Conservation (phyloP, 1,284 basidiomycete genomes). For the Cryptococcus jaspeensis region DNA sequence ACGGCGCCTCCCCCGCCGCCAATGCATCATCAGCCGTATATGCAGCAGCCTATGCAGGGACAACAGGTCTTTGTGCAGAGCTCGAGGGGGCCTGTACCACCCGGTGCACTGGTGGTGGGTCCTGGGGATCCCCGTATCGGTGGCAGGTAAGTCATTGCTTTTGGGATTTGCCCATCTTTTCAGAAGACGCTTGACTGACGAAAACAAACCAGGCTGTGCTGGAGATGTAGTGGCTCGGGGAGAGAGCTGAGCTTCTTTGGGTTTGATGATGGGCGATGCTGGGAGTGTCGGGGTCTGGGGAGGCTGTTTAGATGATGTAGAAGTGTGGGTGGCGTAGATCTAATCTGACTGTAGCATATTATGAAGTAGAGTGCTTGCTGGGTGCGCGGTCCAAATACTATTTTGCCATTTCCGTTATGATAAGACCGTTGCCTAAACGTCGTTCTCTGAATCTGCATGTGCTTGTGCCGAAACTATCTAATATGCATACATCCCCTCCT, state of each 20-base stretch:
- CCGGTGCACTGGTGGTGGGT: slow-evolving; percentile 35
- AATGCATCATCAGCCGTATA: slow-evolving; percentile 11
- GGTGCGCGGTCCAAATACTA: too few relatives aligned
- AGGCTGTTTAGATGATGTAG: slow-evolving; percentile 28
- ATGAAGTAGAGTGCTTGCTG: too few relatives aligned
- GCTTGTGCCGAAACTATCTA: background rate
- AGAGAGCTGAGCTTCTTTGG: slow-evolving; percentile 38
- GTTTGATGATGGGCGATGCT: slow-evolving; percentile 42
- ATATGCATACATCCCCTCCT: background rate
- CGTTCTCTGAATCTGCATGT: too few relatives aligned
- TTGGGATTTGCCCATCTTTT: background rate
- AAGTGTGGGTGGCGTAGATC: too few relatives aligned
- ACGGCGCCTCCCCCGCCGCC: slow-evolving; percentile 13
- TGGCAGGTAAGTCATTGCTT: slow-evolving; percentile 32
- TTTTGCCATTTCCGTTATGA: too few relatives aligned
- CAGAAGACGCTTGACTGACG: background rate
- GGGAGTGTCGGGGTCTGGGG: slow-evolving; percentile 38
- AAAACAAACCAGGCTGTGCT: slow-evolving; percentile 27
- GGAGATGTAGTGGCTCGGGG: slow-evolving; percentile 39
- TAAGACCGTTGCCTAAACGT: too few relatives aligned
- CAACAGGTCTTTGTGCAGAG: slow-evolving; percentile 22
- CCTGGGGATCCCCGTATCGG: slow-evolving; percentile 49
- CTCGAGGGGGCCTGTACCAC: slow-evolving; percentile 20
- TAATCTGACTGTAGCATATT: too few relatives aligned
- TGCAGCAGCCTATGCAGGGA: slow-evolving; percentile 8